phyloP scores from a whole-genome alignment of 2,329 filamentous ascomycete species.

The Fusarium citri region DNA sequence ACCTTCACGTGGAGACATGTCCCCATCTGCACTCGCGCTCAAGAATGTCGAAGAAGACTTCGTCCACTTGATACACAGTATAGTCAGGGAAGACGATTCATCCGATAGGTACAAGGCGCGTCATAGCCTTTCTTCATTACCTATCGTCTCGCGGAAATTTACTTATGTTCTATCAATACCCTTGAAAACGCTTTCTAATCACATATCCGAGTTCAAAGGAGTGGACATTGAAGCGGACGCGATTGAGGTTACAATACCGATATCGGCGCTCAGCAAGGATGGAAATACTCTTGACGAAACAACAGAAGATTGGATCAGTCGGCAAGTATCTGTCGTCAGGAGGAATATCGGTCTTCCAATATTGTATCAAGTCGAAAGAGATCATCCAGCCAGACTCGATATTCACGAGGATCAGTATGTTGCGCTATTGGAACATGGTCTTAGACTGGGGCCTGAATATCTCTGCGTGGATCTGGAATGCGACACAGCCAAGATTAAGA shows the following conservation, averaged over 20 bases:
- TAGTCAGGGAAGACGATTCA: not conserved
- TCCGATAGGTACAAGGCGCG: not conserved
- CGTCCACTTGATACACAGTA: not conserved
- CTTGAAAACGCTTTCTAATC: not conserved
- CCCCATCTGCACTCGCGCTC: slow-evolving; percentile 1
- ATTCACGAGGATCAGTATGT: not conserved
- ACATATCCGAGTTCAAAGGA: not conserved
- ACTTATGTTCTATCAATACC: not conserved
- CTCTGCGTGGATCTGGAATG: slow-evolving; percentile 1
- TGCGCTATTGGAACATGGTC: not conserved
- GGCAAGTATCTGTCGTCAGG: not conserved
- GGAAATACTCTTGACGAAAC: fast-evolving
- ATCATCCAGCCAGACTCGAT: fast-evolving
- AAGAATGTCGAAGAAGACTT: slow-evolving; percentile 21
- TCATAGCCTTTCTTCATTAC: not conserved
- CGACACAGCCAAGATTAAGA: not conserved
- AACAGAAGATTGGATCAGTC: not conserved
- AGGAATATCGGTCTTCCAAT: not conserved
- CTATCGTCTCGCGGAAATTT: not conserved
- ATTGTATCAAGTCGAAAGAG: not conserved
- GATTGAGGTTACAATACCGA: not conserved
- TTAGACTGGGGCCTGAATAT: not conserved
- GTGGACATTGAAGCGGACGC: slow-evolving; percentile 8
- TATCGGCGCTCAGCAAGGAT: not conserved
- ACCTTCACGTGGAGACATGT: not conserved